phyloP scores from a whole-genome alignment of 805 yeast species.

The Starmera quercuum region DNA sequence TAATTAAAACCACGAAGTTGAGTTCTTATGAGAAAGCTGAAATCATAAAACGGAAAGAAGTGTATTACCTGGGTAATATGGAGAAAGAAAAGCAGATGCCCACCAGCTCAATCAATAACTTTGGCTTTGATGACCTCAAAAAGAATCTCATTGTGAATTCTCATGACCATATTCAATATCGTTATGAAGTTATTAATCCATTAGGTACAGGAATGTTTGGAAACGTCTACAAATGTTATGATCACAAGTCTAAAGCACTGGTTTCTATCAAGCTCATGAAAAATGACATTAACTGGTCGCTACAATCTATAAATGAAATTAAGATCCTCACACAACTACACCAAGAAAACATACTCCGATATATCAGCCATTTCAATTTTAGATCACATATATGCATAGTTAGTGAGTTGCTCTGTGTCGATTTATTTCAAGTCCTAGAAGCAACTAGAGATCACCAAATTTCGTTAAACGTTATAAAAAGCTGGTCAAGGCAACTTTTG shows the following conservation, averaged over 20 bases:
- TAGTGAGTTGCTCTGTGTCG: conserved; percentile 64
- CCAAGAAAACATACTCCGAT: conserved; percentile 34
- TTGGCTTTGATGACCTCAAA: conserved; percentile 65
- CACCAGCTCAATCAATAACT: conserved; percentile 36
- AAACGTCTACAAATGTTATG: conserved; percentile 59
- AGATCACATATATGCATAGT: conserved; percentile 78
- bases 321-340: conserved; percentile 48
- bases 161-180: conserved; percentile 70
- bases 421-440: conserved; percentile 54
- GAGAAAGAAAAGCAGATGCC: conserved; percentile 3
- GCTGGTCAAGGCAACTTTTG: conserved; percentile 48
- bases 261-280: conserved; percentile 78
- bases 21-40: conserved; percentile 58
- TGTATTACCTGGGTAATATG: conserved; percentile 42
- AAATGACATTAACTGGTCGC: conserved; percentile 62
- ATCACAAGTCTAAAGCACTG: conserved; percentile 47
- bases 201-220: conserved; percentile 85
- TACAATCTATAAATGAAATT: conserved; percentile 75
- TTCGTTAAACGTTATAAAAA: conserved; percentile 29
- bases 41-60: conserved; percentile 36
- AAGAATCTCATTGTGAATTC: conserved; percentile 50
- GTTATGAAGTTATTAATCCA: conserved; percentile 52
- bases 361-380: conserved; percentile 66
- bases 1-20: conserved; percentile 16
- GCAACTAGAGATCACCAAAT: conserved; percentile 43